Evolutionary conservation across 768 basidiomycete species (phyloP), one percentile per base, ranked within the genome.

Genomic region (Termitomyces sp.): DNA sequence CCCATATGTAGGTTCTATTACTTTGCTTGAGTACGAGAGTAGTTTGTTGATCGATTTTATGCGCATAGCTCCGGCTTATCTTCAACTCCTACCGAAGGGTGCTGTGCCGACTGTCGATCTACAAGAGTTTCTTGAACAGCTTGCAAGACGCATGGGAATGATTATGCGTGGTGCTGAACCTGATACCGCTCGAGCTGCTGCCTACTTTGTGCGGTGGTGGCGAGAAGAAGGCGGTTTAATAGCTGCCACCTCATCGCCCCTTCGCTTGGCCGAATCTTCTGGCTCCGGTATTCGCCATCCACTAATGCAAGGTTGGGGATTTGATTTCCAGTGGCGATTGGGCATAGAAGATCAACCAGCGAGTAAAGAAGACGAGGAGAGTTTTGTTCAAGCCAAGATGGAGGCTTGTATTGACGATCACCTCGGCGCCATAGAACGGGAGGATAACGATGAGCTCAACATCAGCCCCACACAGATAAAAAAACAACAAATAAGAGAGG

Each of bases 131-230:
- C 75, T 97, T 34, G 76, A 79, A 19, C 72, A 77, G 19, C 76
- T 99, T 32, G 91, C 85, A 0, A 66, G 66, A 40, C 80, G 94
- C 15, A 82, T 96, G 66, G 84, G 89, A n/a, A 91, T 95, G 78
- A 73, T 96, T 19, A 74, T 79, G 59, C 81, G 85, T 58, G 93
- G 94, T 5, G 92, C 88, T 14, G 76, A 83, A 44, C 74, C 77
- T 47, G 89, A 98, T 71, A 65, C 77, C 4, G 68, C 79, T 4
- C 81, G 90, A 22, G 91, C 93, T 9, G 87, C 88, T 4, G 74
- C 76, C 21, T 92, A 87, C 77, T 87, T 98, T 64, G 80, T 98
- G 41, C 77, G 82, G 44, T 92, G 92, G 81, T 99, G 94, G 86
- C 84, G 96, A 41, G 82, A 81, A 46, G 80, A 87, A 61, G 89